A percentile compares a stretch with the other conserved stretches of the same genome.
These are phyloP conservation scores for Aspergillus unguis DNA, from an alignment of 2,329 filamentous ascomycete genomes.

Conservation along the genomic window DNA sequence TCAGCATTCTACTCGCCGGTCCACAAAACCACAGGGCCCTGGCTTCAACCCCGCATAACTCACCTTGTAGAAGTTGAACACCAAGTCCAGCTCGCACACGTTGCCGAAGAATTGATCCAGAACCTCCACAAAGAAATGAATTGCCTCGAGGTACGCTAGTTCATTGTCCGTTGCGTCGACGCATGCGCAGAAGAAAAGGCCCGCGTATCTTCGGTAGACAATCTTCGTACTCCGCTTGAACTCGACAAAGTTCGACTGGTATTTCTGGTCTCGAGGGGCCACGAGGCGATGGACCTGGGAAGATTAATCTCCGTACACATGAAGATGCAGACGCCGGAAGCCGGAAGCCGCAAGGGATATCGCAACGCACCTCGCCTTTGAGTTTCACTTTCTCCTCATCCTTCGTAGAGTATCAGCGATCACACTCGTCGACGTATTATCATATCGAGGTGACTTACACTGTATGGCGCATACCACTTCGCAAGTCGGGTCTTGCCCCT, in stretches of 20 bases:
- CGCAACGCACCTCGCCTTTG: constrained; percentile 76
- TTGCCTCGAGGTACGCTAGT: constrained; percentile 91
- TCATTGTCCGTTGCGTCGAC: constrained; percentile 99
- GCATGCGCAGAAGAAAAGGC: constrained; percentile 98
- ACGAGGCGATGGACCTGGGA: constrained; percentile 88
- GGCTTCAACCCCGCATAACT: constrained; percentile 19
- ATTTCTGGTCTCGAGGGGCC: constrained; percentile 95
- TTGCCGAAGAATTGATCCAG: constrained; percentile 98
- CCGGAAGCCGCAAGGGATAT: neutral
- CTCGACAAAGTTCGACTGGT: constrained; percentile 99
- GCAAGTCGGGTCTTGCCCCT: constrained; percentile 98
- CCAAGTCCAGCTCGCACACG: constrained; percentile 93
- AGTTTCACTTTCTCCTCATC: constrained; percentile 99
- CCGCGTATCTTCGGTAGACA: constrained; percentile 94
- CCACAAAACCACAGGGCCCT: neutral
- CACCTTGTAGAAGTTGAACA: constrained; percentile 69
- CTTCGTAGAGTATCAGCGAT: constrained; percentile 29
- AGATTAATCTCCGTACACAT: constrained; percentile 7
- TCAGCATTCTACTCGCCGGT: constrained; percentile 7
- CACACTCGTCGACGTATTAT: neutral
- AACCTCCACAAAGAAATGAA: constrained; percentile 99
- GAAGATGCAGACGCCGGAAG: neutral
- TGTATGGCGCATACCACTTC: constrained; percentile 99
- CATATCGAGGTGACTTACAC: constrained; percentile 47
- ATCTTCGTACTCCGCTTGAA: constrained; percentile 72